Conservation (phyloP, 768 basidiomycete genomes). For the Tulasnella sp. region DNA sequence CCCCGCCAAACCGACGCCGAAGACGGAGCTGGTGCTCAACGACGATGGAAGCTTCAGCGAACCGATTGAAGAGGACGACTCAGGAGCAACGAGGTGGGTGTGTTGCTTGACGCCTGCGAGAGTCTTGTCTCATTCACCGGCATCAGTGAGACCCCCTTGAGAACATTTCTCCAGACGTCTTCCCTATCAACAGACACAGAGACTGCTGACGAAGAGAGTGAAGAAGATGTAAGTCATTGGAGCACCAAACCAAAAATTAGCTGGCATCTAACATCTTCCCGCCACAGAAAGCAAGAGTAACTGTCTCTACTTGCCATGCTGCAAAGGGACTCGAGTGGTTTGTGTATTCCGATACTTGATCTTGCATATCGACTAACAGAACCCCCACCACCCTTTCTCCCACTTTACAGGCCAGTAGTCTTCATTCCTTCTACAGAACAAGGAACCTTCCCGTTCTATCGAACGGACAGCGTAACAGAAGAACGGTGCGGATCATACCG, state of each 20-base stretch:
- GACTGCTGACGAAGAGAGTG: slow-evolving; percentile 45
- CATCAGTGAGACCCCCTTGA: slow-evolving; percentile 55
- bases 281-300: slow-evolving; percentile 58
- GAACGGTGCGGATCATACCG: slow-evolving; percentile 53
- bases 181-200: slow-evolving; percentile 80
- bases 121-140: not conserved
- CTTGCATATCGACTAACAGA: not conserved
- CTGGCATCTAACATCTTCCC: not conserved
- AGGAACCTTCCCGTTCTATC: slow-evolving; percentile 71
- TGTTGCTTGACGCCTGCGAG: not conserved
- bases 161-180: slow-evolving; percentile 70
- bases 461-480: slow-evolving; percentile 72
- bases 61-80: not conserved
- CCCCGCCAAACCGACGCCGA: not conserved
- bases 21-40: not conserved
- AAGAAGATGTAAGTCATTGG: slow-evolving; percentile 43
- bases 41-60: slow-evolving; percentile 13
- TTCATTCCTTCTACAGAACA: slow-evolving; percentile 76
- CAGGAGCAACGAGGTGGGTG: not conserved
- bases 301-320: slow-evolving; percentile 80
- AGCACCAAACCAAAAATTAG: not conserved
- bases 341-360: not conserved
- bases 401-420: slow-evolving; percentile 59
- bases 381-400: not conserved
- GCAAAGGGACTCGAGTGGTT: slow-evolving; percentile 84